Evolutionary conservation across 306 rosid species (phyloP), one percentile per base, ranked within the genome.

Genomic region (Malus orientalis): DNA sequence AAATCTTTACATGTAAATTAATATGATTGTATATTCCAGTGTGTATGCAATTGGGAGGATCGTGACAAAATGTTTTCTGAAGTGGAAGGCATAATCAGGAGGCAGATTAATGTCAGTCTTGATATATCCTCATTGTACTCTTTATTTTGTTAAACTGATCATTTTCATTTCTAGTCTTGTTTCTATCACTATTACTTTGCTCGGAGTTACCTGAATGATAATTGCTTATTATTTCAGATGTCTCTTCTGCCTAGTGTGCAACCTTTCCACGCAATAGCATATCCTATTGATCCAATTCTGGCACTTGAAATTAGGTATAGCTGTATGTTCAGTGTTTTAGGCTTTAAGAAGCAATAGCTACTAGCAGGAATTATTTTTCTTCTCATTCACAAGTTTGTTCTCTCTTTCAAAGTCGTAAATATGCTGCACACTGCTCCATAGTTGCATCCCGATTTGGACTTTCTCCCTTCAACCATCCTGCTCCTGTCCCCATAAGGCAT

Each of bases 211-310:
- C 18, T 32, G 38, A 49, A 60, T 51, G 70, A 3, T 59, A 42
- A 25, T 25, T 32, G 38, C 23, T 19, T 67, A 74, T 75, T 66
- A 71, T 70, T 82, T 76, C 90, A 96, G 99, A 88, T 91, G 89
- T 92, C 99, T 25, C 93, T 96, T 85, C 95, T 96, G 79, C 99
- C 99, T 25, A 96, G 99, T 77, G 99, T 96, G 74, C 99, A 96
- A 81, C 99, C 99, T 74, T 96, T 96, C 90, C 99, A 96, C 75
- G 99, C 99, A 59, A 96, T 96, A 70, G 99, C 99, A 58, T 96
- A 96, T 82, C 99, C 99, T 15, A 96, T 96, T 74, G 99, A 92
- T 72, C 83, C 98, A 20, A 78, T 92, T 79, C 90, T 96, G 80
- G 98, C 99, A 30, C 96, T 96, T 86, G 99, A 96, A 74, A 91